These are phyloP conservation scores for Debaryomyces nepalensis DNA, from an alignment of 1,139 yeast species.

Conservation along the genomic window DNA sequence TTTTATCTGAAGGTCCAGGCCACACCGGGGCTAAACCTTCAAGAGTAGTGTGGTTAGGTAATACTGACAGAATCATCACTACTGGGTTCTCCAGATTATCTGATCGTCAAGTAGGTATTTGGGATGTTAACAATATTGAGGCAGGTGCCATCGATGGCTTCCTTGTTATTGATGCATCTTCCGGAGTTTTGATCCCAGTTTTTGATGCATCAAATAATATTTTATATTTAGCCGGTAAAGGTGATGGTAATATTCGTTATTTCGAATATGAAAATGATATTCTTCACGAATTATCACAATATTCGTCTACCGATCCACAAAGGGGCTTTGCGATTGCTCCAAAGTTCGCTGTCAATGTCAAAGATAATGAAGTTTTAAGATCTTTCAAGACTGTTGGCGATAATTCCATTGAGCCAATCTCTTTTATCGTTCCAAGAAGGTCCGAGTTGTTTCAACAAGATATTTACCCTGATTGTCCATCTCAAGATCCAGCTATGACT, in stretches of 20 bases:
- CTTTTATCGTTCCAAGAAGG: constrained; percentile 91
- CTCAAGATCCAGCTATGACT: constrained; percentile 73
- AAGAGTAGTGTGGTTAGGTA: constrained; percentile 88
- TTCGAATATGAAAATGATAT: constrained; percentile 85
- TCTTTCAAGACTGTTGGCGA: constrained; percentile 87
- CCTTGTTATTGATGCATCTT: constrained; percentile 80
- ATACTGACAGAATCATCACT: constrained; percentile 80
- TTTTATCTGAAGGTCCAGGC: constrained; percentile 83
- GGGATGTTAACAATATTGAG: constrained; percentile 78
- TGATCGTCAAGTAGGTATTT: constrained; percentile 92
- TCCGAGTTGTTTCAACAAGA: constrained; percentile 92
- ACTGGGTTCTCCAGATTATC: constrained; percentile 95
- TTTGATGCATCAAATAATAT: constrained; percentile 82
- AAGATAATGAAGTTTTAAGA: constrained; percentile 81
- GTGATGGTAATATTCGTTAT: constrained; percentile 96
- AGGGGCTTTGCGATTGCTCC: constrained; percentile 95
- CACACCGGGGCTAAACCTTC: constrained; percentile 93
- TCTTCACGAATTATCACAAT: constrained; percentile 81
- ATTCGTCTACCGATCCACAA: constrained; percentile 87
- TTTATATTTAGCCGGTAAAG: constrained; percentile 92
- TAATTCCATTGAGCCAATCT: constrained; percentile 80
- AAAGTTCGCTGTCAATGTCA: constrained; percentile 74
- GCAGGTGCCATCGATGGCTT: constrained; percentile 91
- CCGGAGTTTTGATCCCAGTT: constrained; percentile 92
- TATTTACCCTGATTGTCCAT: constrained; percentile 90